Evolutionary conservation across 2,329 filamentous ascomycete genomes (phyloP).

Genomic region (Ceratocystiopsis minuta): DNA sequence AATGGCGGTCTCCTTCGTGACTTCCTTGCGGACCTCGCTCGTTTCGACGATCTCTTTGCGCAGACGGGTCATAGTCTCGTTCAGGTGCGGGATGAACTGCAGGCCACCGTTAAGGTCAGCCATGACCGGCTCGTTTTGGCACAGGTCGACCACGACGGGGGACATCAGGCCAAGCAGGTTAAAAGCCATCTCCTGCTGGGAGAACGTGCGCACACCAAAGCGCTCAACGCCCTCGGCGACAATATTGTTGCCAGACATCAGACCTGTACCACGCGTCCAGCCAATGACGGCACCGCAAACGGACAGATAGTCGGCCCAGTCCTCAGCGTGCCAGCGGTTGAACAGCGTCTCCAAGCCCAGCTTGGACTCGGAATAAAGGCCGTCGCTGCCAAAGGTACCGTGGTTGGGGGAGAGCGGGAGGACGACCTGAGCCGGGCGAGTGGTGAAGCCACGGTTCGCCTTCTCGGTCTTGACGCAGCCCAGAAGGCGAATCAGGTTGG

Average conservation of each 20-base stretch:
- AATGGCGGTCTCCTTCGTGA: slow-evolving; percentile 86
- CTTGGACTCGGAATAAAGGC: slow-evolving; percentile 91
- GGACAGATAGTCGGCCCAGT: slow-evolving; percentile 92
- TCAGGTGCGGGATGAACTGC: slow-evolving; percentile 92
- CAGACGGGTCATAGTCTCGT: slow-evolving; percentile 81
- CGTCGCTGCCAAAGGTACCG: slow-evolving; percentile 93
- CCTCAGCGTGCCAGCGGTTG: slow-evolving; percentile 96
- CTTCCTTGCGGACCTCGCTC: slow-evolving; percentile 79
- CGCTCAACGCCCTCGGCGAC: slow-evolving; percentile 94
- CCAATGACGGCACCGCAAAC: slow-evolving; percentile 97
- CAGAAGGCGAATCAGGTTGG: slow-evolving; percentile 81
- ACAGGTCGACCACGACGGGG: slow-evolving; percentile 81
- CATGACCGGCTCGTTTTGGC: slow-evolving; percentile 88
- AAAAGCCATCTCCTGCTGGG: slow-evolving; percentile 98
- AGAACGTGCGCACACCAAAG: slow-evolving; percentile 94
- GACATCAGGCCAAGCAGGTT: slow-evolving; percentile 94
- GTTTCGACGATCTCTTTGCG: slow-evolving; percentile 91
- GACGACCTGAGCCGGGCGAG: slow-evolving; percentile 88
- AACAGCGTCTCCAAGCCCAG: slow-evolving; percentile 92
- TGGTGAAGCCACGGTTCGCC: slow-evolving; percentile 72
- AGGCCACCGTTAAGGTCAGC: slow-evolving; percentile 94
- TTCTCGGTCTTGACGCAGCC: slow-evolving; percentile 87
- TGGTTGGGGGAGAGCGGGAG: slow-evolving; percentile 94
- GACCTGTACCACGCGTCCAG: slow-evolving; percentile 94
- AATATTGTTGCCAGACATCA: slow-evolving; percentile 46